Evolutionary conservation across 192 early-diverging fungal species (phyloP).

Genomic region (Cetraspora pellucida): DNA sequence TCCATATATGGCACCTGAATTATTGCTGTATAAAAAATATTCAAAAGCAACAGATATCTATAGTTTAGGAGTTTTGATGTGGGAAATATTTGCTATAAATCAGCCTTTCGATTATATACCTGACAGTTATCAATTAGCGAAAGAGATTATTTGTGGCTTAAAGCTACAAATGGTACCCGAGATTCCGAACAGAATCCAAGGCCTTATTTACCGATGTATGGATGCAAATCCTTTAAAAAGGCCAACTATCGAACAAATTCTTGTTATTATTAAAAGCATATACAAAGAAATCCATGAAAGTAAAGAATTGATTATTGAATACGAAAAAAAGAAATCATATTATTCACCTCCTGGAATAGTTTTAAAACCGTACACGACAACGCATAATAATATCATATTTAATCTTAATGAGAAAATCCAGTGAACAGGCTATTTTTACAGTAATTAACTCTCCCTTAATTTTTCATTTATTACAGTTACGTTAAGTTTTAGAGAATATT

Average conservation of each 20-base stretch:
- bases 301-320: neutral
- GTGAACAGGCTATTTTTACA: too few relatives aligned
- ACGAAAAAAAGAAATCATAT: neutral
- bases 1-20: slow-evolving; percentile 46
- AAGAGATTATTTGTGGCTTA: neutral
- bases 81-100: slow-evolving; percentile 43
- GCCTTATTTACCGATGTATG: neutral
- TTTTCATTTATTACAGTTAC: too few relatives aligned
- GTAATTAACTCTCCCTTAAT: too few relatives aligned
- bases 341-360: neutral
- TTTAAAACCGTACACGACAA: neutral
- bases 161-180: neutral
- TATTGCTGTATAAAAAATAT: slow-evolving; percentile 36
- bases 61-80: slow-evolving; percentile 46
- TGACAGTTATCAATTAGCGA: neutral
- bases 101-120: slow-evolving; percentile 34
- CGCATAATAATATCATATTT: too few relatives aligned
- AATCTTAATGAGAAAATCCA: too few relatives aligned
- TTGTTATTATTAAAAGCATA: neutral
- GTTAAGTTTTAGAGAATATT: too few relatives aligned
- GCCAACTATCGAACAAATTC: slow-evolving; percentile 9
- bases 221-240: slow-evolving; percentile 12
- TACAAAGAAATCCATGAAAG: slow-evolving; percentile 1
- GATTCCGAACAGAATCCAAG: neutral
- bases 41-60: slow-evolving; percentile 44